Conservation (phyloP, 306 rosid species). For the Nissolia schottii region DNA sequence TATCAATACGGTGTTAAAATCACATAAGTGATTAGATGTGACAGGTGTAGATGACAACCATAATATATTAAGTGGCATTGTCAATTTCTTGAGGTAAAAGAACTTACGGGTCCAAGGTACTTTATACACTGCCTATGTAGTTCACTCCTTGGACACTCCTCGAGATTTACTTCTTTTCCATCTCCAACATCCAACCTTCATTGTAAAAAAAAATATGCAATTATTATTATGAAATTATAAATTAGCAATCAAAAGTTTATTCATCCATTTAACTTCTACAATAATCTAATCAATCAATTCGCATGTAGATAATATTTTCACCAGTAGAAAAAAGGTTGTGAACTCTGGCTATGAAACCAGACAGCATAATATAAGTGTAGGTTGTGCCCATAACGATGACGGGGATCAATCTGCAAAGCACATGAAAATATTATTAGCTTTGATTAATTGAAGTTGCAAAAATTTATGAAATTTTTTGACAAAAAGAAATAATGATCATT, state of each 20-base stretch:
- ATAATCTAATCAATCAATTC: background rate
- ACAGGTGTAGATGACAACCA: background rate
- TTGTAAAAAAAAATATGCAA: too few relatives aligned
- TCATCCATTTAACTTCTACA: background rate
- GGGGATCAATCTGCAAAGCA: constrained; percentile 65
- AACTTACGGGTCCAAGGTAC: constrained; percentile 81
- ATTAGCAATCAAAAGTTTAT: background rate
- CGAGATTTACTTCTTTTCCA: constrained; percentile 66
- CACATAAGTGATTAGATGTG: background rate
- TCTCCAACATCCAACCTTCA: constrained; percentile 94
- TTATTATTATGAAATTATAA: constrained; percentile 6
- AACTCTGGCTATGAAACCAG: constrained; percentile 66
- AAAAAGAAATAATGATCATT: too few relatives aligned
- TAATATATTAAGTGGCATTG: background rate
- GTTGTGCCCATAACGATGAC: constrained; percentile 91
- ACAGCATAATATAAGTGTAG: constrained; percentile 58
- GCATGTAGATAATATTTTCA: constrained; percentile 18
- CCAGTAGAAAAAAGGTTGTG: constrained; percentile 87
- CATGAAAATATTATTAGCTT: background rate
- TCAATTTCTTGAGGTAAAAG: background rate
- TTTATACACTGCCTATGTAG: constrained; percentile 65
- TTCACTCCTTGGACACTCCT: constrained; percentile 51
- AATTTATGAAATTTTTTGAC: too few relatives aligned
- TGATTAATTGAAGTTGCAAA: background rate
- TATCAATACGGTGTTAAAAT: too few relatives aligned